These are phyloP conservation scores for Dendrobium catenatum DNA, from an alignment of 106 monocot species.

Conservation along the genomic window DNA sequence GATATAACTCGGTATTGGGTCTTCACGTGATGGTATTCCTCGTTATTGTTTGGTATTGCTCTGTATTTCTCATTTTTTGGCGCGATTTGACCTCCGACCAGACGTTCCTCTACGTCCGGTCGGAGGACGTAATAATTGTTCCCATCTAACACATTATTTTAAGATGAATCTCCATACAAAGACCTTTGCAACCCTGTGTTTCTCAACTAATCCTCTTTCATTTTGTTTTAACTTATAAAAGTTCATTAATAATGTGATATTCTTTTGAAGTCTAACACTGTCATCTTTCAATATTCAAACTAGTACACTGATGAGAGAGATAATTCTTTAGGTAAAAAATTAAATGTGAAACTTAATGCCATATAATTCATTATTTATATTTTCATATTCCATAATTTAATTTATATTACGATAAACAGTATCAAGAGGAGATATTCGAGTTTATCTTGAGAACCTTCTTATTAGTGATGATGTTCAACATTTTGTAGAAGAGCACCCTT, in stretches of 20 bases:
- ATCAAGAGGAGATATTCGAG: slow-evolving; percentile 59
- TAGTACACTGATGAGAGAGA: slow-evolving; percentile 34
- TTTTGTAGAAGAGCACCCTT: slow-evolving; percentile 57
- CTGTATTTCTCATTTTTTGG: too few species aligned
- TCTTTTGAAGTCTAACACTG: slow-evolving; percentile 53
- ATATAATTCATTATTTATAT: neutral
- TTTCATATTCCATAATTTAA: neutral
- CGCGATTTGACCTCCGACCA: too few species aligned
- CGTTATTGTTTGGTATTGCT: too few species aligned
- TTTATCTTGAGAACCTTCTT: slow-evolving; percentile 64
- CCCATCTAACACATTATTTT: slow-evolving; percentile 71
- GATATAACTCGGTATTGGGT: too few species aligned
- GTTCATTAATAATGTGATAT: neutral
- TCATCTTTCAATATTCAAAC: slow-evolving; percentile 72
- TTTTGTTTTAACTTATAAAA: neutral
- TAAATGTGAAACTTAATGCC: neutral
- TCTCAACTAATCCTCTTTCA: slow-evolving; percentile 4
- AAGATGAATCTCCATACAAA: slow-evolving; percentile 98
- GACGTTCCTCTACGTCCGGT: too few species aligned
- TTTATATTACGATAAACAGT: slow-evolving; percentile 25
- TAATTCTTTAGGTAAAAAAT: slow-evolving; percentile 68
- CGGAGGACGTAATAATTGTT: too few species aligned
- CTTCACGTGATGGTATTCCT: too few species aligned
- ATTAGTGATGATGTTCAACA: slow-evolving; percentile 50
- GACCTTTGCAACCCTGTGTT: slow-evolving; percentile 84